Base-by-base conservation (phyloP, 1,139 yeast genomes). In the Geotrichum europaeum region DNA sequence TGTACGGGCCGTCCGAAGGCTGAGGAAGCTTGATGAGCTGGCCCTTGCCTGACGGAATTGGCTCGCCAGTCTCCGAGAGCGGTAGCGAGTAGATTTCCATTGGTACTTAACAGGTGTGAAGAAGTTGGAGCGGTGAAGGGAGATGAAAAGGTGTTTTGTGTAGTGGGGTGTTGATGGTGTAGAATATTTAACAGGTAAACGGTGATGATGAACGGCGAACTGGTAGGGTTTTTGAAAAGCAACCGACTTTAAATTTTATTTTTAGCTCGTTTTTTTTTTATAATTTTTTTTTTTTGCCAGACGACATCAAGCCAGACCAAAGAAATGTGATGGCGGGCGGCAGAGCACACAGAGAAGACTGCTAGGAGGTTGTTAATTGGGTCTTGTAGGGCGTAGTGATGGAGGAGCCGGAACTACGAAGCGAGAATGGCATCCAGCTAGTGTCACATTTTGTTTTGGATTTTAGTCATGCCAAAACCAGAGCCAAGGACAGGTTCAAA, bases 1-100 rank as follows among this genome's bases (percentile, higher is more conserved):
- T 71, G 66, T 78, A 78, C 24, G 78, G 73, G 64, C 81, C 81
- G 15, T 79, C 77, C 5, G 50, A 54, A 5, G 84, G 83, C 55
- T 79, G 70, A 0, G 89, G 89, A 51, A 85, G 76, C 40, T 78
- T 75, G 55, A 83, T 76, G 49, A 85, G 84, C 60, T 76, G 76
- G 34, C 87, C 87, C 9, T 73, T 69, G 61, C 81, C 78, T 40
- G 67, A 64, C n/a, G 71, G 69, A 30, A 63, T 55, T 2, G 76
- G 76, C 40, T 65, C 68, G 24, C 76, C 76, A 24, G 65, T 59
- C 58, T 67, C 70, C n/a, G 69, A 64, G 53, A 73, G 66, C 6
- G 72, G 69, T 54, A 71, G 60, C 20, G 65, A 67, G 61, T 63
- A 65, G 28, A 69, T 63, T 49, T 64, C 56, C 63, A 60, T 60